These are phyloP conservation scores for Carex littledalei DNA, from an alignment of 176 grass and related monocot species.

Conservation along the genomic window DNA sequence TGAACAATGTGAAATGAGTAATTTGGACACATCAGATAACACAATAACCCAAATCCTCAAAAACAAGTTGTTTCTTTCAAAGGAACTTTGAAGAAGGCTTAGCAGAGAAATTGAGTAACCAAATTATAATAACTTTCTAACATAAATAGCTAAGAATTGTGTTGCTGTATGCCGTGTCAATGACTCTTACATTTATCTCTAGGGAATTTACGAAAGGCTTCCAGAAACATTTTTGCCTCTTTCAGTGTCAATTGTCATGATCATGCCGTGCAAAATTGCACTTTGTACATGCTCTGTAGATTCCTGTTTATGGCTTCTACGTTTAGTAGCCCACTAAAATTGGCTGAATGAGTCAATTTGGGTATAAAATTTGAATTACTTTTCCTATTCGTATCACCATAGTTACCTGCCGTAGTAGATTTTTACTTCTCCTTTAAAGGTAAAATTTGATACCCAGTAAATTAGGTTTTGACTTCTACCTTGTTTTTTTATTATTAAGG, in stretches of 20 bases:
- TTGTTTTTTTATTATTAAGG: not conserved
- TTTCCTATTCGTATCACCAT: not conserved
- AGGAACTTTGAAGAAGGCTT: not conserved
- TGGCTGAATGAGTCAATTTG: not conserved
- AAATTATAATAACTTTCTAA: not conserved
- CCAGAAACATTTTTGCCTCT: not conserved
- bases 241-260: not conserved
- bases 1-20: not conserved
- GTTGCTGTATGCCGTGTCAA: not conserved
- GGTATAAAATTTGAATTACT: not conserved
- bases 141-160: not conserved
- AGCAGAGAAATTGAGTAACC: not conserved
- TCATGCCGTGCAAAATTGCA: not conserved
- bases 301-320: constrained; percentile 5
- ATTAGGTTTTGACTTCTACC: not conserved
- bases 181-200: not conserved
- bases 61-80: not conserved
- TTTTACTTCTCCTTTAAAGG: not conserved
- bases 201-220: not conserved
- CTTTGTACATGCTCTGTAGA: not conserved
- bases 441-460: not conserved
- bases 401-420: constrained; percentile 11
- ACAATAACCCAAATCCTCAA: not conserved
- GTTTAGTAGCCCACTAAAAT: not conserved
- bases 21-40: not conserved